Base-by-base conservation (phyloP, 495 filamentous ascomycete genomes). In the Alectoria sarmentosa region DNA sequence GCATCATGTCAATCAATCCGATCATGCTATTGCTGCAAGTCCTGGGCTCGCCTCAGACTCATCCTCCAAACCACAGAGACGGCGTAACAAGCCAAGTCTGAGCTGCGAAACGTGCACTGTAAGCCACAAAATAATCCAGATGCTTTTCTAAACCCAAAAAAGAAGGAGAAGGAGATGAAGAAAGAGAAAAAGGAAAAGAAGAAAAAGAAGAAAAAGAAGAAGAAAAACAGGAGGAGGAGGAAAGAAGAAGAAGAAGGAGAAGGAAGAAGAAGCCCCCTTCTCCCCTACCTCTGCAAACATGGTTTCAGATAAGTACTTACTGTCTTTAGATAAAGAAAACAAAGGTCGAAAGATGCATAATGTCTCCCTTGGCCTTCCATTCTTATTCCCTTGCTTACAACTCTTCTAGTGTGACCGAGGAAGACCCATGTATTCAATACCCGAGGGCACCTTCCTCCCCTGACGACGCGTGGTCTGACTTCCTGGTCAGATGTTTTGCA, bases 1-100 rank as follows among this genome's bases (percentile, higher is more conserved):
- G 19, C 32, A 36, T 10, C 39, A 60, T 49, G 55, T 36, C 54
- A 23, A 39, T 19, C 38, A 59, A 49, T 17, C 26, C 49, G 37
- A 52, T 34, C 38, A 49, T 32, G 32, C 17, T 19, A 32, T 54
- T 9, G 38, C 41, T 38, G 14, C 62, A 58, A 58, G 19, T 23
- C 46, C 59, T 38, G 58, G 54, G n/a, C 21, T 62, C 49, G 52
- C 52, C 21, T 63, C 61, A 9, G 61, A 57, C 42, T 38, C 23
- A 10, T 57, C 61, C 26, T 42, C 61, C 36, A 69, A 65, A 62
- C 30, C 55, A 3, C 38, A 34, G 17, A 60, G 60, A 55, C 59
- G 61, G 72, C 78, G 87, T 32, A 90, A 90, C 74, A 90, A 90
- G 70, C 87, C 87, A 7, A 90, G 87, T 1, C 69, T 90, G 48